Evolutionary conservation across 2,329 filamentous ascomycete genomes (phyloP).

Genomic region (Atkinsonella hypoxylon): DNA sequence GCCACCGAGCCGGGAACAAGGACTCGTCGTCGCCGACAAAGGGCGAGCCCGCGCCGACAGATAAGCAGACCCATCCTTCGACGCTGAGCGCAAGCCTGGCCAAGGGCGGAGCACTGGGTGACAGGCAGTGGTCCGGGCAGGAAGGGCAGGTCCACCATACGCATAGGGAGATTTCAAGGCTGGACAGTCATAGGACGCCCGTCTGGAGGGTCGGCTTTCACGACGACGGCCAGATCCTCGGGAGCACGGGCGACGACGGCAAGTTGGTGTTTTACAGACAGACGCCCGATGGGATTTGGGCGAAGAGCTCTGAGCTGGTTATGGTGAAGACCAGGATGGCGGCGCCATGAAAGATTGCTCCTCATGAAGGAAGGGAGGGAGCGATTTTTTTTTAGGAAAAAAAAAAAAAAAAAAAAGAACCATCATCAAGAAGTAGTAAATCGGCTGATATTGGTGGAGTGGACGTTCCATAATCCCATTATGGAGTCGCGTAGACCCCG

Average conservation of each 20-base stretch:
- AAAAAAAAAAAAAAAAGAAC: too few species aligned
- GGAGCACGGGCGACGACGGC: slow-evolving; percentile 67
- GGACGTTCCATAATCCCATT: too few species aligned
- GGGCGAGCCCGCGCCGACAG: slow-evolving; percentile 14
- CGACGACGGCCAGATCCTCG: slow-evolving; percentile 57
- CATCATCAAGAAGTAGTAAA: too few species aligned
- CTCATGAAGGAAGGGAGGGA: too few species aligned
- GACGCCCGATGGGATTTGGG: slow-evolving; percentile 44
- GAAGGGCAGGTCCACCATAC: slow-evolving; percentile 56
- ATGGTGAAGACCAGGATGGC: slow-evolving; percentile 46
- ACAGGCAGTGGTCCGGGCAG: slow-evolving; percentile 41
- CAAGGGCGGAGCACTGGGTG: slow-evolving; percentile 32
- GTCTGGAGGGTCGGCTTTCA: slow-evolving; percentile 68
- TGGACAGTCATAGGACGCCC: slow-evolving; percentile 56
- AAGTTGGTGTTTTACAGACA: slow-evolving; percentile 50
- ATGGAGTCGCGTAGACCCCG: too few species aligned
- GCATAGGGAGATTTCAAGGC: slow-evolving; percentile 49
- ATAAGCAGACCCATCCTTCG: slow-evolving; percentile 28
- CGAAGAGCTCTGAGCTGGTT: slow-evolving; percentile 46
- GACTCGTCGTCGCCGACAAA: slow-evolving; percentile 15
- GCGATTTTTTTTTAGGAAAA: too few species aligned
- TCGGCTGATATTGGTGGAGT: too few species aligned
- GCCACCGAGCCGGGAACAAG: neutral
- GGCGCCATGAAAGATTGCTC: too few species aligned
- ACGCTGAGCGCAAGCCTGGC: slow-evolving; percentile 41